Evolutionary conservation across 2,329 filamentous ascomycete species (phyloP).

Genomic region (Colletotrichum trifolii): DNA sequence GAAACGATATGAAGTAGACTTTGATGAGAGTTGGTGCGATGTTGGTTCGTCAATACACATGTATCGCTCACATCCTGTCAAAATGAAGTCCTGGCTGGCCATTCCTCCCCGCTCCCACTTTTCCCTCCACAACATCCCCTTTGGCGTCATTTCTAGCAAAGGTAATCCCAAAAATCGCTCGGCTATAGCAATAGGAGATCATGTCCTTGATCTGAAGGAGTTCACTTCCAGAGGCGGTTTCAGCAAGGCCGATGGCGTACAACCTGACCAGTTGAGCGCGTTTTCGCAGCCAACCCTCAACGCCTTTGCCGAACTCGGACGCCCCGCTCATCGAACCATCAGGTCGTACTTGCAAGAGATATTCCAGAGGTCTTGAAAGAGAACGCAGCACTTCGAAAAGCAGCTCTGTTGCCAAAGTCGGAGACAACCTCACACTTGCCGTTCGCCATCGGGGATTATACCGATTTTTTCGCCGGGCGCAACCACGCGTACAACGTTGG

Average conservation of each 20-base stretch:
- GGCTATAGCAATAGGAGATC: constrained; percentile 75
- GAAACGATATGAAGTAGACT: neutral
- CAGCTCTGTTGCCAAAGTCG: constrained; percentile 17
- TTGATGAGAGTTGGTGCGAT: neutral
- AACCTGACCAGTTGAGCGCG: constrained; percentile 11
- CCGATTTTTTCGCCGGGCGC: constrained; percentile 80
- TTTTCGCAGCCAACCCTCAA: constrained; percentile 68
- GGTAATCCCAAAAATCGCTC: constrained; percentile 64
- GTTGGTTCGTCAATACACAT: neutral
- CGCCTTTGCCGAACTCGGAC: constrained; percentile 75
- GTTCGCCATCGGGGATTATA: constrained; percentile 79
- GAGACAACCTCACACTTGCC: constrained; percentile 72
- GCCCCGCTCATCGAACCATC: constrained; percentile 72
- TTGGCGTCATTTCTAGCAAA: constrained; percentile 76
- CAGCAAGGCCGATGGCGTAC: neutral
- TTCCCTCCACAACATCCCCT: constrained; percentile 79
- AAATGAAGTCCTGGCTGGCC: constrained; percentile 35
- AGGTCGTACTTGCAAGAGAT: constrained; percentile 72
- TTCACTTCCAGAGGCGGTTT: constrained; percentile 37
- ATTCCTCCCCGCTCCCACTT: constrained; percentile 54
- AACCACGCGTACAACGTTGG: constrained; percentile 76
- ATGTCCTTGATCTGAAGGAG: constrained; percentile 69
- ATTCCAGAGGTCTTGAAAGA: constrained; percentile 40
- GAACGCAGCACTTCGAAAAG: constrained; percentile 10
- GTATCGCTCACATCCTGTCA: neutral